Conservation (phyloP, 768 basidiomycete species). For the Mycena amicta region DNA sequence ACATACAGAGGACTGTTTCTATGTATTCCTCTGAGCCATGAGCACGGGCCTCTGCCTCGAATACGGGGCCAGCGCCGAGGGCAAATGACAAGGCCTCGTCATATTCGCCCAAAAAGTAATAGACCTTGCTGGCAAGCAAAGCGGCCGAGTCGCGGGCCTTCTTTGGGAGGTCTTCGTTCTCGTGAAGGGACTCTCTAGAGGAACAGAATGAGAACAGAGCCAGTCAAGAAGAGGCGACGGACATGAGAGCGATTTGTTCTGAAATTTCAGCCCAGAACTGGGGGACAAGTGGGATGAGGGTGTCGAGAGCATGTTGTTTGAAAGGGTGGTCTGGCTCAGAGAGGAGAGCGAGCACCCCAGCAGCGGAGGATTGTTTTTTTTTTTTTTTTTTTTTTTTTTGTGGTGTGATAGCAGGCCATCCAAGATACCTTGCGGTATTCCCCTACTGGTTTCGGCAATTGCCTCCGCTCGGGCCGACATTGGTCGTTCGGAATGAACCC, state of each 20-base stretch:
- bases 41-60: constrained; percentile 70
- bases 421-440: too few relatives aligned
- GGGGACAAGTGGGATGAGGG: constrained; percentile 81
- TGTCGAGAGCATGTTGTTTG: constrained; percentile 88
- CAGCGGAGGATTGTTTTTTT: constrained; percentile 86
- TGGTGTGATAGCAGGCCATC: too few relatives aligned
- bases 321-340: constrained; percentile 86
- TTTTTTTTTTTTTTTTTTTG: too few relatives aligned
- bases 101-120: constrained; percentile 94
- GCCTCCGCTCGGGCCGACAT: too few relatives aligned
- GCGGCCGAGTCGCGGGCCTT: constrained; percentile 83
- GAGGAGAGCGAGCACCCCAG: constrained; percentile 89
- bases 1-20: constrained; percentile 92
- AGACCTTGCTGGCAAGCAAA: constrained; percentile 94
- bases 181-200: constrained; percentile 85
- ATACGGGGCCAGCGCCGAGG: constrained; percentile 84
- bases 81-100: constrained; percentile 97
- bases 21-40: constrained; percentile 82
- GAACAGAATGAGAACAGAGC: constrained; percentile 8
- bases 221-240: constrained; percentile 34
- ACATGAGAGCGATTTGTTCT: constrained; percentile 90
- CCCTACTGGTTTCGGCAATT: too few relatives aligned
- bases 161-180: constrained; percentile 73
- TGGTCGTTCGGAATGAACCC: too few relatives aligned
- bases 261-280: constrained; percentile 99